Evolutionary conservation across 106 monocot species (phyloP).

Genomic region (Xerophyta viscosa): DNA sequence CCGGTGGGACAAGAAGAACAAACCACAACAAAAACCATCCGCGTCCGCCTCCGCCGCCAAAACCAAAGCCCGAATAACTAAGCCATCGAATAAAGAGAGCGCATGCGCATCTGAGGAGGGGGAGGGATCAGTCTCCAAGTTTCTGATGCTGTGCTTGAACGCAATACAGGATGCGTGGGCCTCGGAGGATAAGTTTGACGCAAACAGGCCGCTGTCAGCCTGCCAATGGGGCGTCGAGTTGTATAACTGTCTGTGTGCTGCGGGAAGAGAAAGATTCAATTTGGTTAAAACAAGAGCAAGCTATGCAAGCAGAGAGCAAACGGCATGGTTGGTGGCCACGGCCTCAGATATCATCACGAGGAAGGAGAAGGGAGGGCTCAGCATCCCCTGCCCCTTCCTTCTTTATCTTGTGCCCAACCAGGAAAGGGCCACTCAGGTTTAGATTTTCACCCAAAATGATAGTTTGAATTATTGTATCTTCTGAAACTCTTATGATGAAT

Average conservation of each 20-base stretch:
- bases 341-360: slow-evolving; percentile 55
- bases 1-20: slow-evolving; percentile 36
- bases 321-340: slow-evolving; percentile 68
- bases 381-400: slow-evolving; percentile 51
- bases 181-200: slow-evolving; percentile 8
- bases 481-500: too few species aligned
- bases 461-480: too few species aligned
- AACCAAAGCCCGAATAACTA: too few species aligned
- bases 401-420: slow-evolving; percentile 62
- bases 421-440: slow-evolving; percentile 66
- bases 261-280: slow-evolving; percentile 32
- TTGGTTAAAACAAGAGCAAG: slow-evolving; percentile 34
- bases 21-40: background rate
- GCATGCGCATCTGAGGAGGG: too few species aligned
- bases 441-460: too few species aligned
- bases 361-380: slow-evolving; percentile 64
- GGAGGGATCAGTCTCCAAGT: slow-evolving; percentile 36
- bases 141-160: slow-evolving; percentile 63
- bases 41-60: too few species aligned
- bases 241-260: too few species aligned
- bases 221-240: slow-evolving; percentile 68
- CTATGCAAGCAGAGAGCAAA: slow-evolving; percentile 54
- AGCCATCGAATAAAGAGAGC: too few species aligned
- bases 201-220: slow-evolving; percentile 15
- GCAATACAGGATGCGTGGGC: slow-evolving; percentile 50